Base-by-base conservation (phyloP, 2,329 filamentous ascomycete species). In the Aspergillus carbonarius region DNA sequence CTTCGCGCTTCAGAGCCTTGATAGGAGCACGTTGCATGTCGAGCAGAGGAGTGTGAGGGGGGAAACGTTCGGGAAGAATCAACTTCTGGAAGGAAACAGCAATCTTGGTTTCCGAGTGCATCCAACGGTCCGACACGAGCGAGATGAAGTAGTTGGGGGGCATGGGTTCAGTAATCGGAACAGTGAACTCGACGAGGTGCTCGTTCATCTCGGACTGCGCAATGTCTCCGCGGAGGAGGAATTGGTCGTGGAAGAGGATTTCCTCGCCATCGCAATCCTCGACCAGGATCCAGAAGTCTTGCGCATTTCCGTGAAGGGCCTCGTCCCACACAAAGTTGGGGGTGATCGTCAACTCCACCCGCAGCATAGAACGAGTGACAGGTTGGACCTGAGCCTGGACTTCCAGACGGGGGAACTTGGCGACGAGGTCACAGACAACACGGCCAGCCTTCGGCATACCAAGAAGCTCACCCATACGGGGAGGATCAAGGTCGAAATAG, bases 121-220 rank as follows among this genome's bases (percentile, higher is more conserved):
- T 97, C 95, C 95, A 99, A 66, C 95, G 85, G 74, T 99, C 95
- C 3, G 93, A 98, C 18, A 97, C 79, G 39, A 99, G 85, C 0
- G 92, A 95, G 68, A 99, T 92, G 78, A 99, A 99, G 79, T 99
- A 99, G 75, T 99, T 96, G 0, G 96, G 95, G 13, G 95, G 95
- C 90, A 98, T 96, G 0, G 96, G 96, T 67, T 99, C 95, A 0
- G 92, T 93, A 66, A 99, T 96, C 0, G 95, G 91, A 3, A 98
- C 93, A 0, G 93, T 98, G 68, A 99, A 95, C 67, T 99, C 95
- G 27, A 99, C 89, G 10, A 97, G 78, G 75, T 99, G 95, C 78
- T 98, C 93, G 63, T 93, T 97, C 73, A 88, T 85, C 69, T 98
- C 93, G 1, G 89, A 84, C 60, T 86, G 81, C 4, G 92, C 93